Percentiles rank a stretch among this genome's conserved stretches.
These are phyloP conservation scores for Talaromyces sp. DNA, from an alignment of 2,329 filamentous ascomycete species.

Conservation along the genomic window DNA sequence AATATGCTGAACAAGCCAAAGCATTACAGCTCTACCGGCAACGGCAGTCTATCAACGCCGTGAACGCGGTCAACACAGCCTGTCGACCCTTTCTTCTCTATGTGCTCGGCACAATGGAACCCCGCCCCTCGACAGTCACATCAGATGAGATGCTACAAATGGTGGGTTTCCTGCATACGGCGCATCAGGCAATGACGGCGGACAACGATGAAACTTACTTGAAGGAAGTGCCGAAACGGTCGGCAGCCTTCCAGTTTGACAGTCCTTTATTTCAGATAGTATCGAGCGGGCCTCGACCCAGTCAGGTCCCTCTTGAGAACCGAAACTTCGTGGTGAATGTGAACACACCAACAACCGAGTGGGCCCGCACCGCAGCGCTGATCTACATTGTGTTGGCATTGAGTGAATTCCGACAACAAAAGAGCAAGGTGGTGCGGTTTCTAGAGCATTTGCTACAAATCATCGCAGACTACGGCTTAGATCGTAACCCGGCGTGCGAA, in stretches of 20 bases:
- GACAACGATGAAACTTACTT: constrained; percentile 30
- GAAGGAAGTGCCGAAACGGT: constrained; percentile 29
- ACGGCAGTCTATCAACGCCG: constrained; percentile 24
- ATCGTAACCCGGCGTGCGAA: constrained; percentile 36
- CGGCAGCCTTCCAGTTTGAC: constrained; percentile 34
- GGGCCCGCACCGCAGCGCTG: constrained; percentile 36
- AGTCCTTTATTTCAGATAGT: constrained; percentile 38
- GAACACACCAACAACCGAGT: constrained; percentile 32
- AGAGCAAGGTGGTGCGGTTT: constrained; percentile 32
- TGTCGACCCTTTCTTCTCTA: constrained; percentile 35
- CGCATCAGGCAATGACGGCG: constrained; percentile 33
- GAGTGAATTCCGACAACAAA: constrained; percentile 33
- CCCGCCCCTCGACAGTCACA: constrained; percentile 18
- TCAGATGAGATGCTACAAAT: constrained; percentile 28
- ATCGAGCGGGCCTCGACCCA: constrained; percentile 41
- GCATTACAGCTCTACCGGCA: constrained; percentile 32
- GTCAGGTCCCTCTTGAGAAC: constrained; percentile 33
- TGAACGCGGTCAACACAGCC: constrained; percentile 18
- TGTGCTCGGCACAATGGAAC: constrained; percentile 31
- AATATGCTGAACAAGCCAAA: constrained; percentile 26
- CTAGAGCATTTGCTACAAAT: constrained; percentile 27
- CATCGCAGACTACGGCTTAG: constrained; percentile 31
- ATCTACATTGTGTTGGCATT: constrained; percentile 39
- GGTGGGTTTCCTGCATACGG: constrained; percentile 34
- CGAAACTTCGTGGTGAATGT: constrained; percentile 36